These are phyloP conservation scores for Teratosphaeria epicoccoides DNA, from an alignment of 2,329 filamentous ascomycete species.

Conservation along the genomic window DNA sequence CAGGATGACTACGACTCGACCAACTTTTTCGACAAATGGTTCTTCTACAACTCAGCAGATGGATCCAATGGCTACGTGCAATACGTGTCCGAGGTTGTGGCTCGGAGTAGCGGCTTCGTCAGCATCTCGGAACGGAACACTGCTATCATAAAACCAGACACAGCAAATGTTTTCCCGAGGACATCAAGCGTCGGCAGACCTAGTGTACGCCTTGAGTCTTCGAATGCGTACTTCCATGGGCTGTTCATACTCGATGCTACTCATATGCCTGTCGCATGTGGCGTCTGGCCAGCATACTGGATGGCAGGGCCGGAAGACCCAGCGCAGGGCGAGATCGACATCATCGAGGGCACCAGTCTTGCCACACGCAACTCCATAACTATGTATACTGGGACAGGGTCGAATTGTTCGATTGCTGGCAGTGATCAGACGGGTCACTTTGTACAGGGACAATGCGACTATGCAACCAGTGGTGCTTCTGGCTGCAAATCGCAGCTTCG, in stretches of 20 bases:
- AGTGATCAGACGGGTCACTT: no score
- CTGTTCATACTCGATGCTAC: conserved; percentile 39
- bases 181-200: conserved; percentile 29
- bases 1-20: no score
- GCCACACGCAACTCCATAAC: conserved; percentile 20
- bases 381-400: conserved; percentile 28
- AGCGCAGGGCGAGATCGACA: conserved; percentile 35
- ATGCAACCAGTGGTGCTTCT: conserved; percentile 17
- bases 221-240: conserved; percentile 35
- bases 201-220: conserved; percentile 37
- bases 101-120: conserved; percentile 29
- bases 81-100: conserved; percentile 15
- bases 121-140: conserved; percentile 38
- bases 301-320: background rate
- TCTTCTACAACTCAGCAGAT: conserved; percentile 33
- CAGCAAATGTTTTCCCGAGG: no score
- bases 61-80: conserved; percentile 32
- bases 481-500: conserved; percentile 11
- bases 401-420: conserved; percentile 30
- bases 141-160: conserved; percentile 10
- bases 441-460: no score
- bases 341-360: conserved; percentile 33
- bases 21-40: conserved; percentile 36
- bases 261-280: conserved; percentile 34
- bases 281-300: conserved; percentile 27